A percentile compares a stretch with the other conserved stretches of the same genome.
These are phyloP conservation scores for Krasilnikovozyma curviuscula DNA, from an alignment of 768 basidiomycete genomes.

Conservation along the genomic window DNA sequence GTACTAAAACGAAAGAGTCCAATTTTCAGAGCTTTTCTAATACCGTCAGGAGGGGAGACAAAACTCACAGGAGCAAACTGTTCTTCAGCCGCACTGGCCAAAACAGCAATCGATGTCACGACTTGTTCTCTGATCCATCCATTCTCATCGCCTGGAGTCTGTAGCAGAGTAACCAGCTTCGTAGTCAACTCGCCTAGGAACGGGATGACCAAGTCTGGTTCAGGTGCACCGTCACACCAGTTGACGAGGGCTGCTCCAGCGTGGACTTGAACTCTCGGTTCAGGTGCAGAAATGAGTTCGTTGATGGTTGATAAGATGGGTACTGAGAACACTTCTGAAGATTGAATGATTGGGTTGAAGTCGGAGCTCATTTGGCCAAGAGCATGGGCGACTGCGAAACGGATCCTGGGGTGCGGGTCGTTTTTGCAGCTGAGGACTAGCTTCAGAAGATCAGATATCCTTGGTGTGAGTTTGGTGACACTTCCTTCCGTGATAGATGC, in stretches of 20 bases:
- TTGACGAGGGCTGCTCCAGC: constrained; percentile 76
- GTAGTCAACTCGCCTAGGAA: constrained; percentile 66
- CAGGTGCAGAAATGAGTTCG: constrained; percentile 2
- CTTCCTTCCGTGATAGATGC: constrained; percentile 62
- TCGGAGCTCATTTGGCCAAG: constrained; percentile 82
- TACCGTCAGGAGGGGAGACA: background rate
- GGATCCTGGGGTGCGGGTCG: constrained; percentile 55
- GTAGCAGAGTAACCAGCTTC: constrained; percentile 34
- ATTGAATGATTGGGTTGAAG: constrained; percentile 58
- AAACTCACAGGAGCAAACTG: constrained; percentile 49
- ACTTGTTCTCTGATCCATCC: constrained; percentile 69
- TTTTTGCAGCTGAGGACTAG: constrained; percentile 57
- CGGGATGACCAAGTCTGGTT: constrained; percentile 47
- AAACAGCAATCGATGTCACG: constrained; percentile 72
- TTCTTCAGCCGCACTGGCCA: constrained; percentile 62
- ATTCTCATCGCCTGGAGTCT: background rate
- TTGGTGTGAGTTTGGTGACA: constrained; percentile 39
- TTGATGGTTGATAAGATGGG: background rate
- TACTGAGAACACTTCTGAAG: constrained; percentile 48
- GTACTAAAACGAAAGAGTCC: constrained; percentile 31
- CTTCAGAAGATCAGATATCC: constrained; percentile 37
- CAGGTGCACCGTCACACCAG: constrained; percentile 64
- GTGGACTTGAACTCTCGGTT: constrained; percentile 56
- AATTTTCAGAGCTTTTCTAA: background rate
- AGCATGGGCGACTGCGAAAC: constrained; percentile 55